Base-by-base conservation (phyloP, 768 basidiomycete species). In the Tephrocybe sp. region DNA sequence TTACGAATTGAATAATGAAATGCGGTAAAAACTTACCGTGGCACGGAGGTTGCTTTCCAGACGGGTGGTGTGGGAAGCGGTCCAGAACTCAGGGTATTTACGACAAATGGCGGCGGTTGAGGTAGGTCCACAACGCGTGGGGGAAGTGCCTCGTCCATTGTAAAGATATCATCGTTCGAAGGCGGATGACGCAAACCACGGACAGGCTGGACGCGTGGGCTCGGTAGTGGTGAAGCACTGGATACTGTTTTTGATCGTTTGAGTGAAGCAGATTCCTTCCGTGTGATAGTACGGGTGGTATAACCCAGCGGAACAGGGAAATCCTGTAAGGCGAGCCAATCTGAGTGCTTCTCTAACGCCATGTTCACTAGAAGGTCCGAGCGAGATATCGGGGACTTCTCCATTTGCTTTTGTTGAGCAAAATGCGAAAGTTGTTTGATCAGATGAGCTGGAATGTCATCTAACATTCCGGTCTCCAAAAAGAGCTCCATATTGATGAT, bases 401-500 rank as follows among this genome's bases (percentile, higher is more conserved):
- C 71, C 3, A 69, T 66, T 64, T 99, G 97, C 39, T 78, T 73
- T 9, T 62, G 53, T 14, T 75, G 72, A 2, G 85, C 72, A 54
- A 80, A 86, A 2, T 66, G 61, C 2, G 85, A 73, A 6, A 99
- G 77, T 55, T 85, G 80, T 45, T 79, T 78, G 55, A 96, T 68
- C 17, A 92, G 76, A 31, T 77, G 75, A 14, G 72, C 62, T 2
- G 84, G 75, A 33, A 96, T 76, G 45, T 87, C 86, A 51, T 94
- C 89, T 19, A 99, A 78, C 60, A 95, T 78, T 14, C 79, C 79
- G 31, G 74, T 75, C 62, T 98, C 93, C 16, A 99, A 78, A 44
- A 97, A 76, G 0, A 84, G 83, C 66, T 99, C 97, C 72, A 96
- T 74, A 62, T 92, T 95, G 51, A 82, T 79, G 2, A 81, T 70